Evolutionary conservation across 805 yeast genomes (phyloP), one percentile per base, ranked within the genome.

Genomic region (Millerago galiae): DNA sequence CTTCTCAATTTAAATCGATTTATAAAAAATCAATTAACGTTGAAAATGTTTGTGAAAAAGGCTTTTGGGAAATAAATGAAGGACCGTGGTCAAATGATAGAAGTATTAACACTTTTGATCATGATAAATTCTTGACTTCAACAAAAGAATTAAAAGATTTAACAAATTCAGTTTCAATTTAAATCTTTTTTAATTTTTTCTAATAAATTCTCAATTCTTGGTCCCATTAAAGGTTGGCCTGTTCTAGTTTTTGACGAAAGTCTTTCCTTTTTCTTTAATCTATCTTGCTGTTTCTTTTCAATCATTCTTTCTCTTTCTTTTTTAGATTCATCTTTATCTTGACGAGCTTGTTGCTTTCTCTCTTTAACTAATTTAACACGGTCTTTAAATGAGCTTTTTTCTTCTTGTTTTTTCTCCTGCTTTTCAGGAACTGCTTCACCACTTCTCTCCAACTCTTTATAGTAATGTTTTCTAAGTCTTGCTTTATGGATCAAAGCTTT

Each of bases 141-240:
- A 21, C 4, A 4, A 29, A 29, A 10, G 16, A 41, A 4, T 14
- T 47, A 14, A 42, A 35, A n/a, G 38, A 37, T 10, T 27, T 47
- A 24, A 34, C 54, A 11, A 36, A 44, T 13, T 43, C 51, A 5
- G 41, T 51, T 8, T 42, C 43, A 4, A 38, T 38, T 26, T 50
- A 37, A 35, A 21, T 27, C 81, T 25, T 62, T 63, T 55, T 76
- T 79, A 47, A 90, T 85, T 61, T 88, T 86, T 41, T 83, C 93
- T 38, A 90, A 68, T 35, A 90, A 66, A 52, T 79, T 76, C 43
- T 78, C 81, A 44, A 90, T 86, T 61, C 95, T 76, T 13, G 96
- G 95, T 0, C 88, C 96, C 91, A 90, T 86, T 35, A 77, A 63
- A 2, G 97, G 97, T 60, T 90, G 98, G 0, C 98, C 98, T 4